Evolutionary conservation across 2,329 filamentous ascomycete species (phyloP).

Genomic region (Claviceps sp.): DNA sequence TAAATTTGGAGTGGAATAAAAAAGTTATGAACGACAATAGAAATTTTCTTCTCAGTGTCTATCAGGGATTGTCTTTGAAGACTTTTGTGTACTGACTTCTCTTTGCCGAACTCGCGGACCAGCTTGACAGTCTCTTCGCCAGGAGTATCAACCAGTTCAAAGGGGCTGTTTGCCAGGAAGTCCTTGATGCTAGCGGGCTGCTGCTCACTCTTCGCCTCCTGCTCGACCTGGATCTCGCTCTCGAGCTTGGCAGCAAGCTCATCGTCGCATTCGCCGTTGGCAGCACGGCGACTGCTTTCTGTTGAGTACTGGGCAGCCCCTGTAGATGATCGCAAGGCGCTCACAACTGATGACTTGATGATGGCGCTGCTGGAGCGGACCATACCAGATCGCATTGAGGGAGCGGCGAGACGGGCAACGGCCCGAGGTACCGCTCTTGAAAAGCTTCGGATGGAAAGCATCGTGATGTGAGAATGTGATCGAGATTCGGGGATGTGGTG

Average conservation of each 20-base stretch:
- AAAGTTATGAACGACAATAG: no score
- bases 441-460: slow-evolving; percentile 57
- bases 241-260: slow-evolving; percentile 80
- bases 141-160: slow-evolving; percentile 66
- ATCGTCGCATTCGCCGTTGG: slow-evolving; percentile 46
- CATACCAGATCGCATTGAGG: slow-evolving; percentile 33
- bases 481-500: slow-evolving; percentile 1
- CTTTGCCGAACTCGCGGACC: slow-evolving; percentile 69
- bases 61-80: no score
- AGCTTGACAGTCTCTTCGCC: slow-evolving; percentile 84
- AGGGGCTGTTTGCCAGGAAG: slow-evolving; percentile 76
- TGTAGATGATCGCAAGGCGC: slow-evolving; percentile 19
- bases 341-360: slow-evolving; percentile 27
- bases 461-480: slow-evolving; percentile 18
- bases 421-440: slow-evolving; percentile 55
- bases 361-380: slow-evolving; percentile 36
- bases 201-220: slow-evolving; percentile 62
- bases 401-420: slow-evolving; percentile 41
- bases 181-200: slow-evolving; percentile 69
- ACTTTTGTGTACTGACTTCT: slow-evolving; percentile 49
- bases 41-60: no score
- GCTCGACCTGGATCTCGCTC: slow-evolving; percentile 73
- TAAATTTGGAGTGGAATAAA: neutral
- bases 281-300: slow-evolving; percentile 25
- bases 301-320: slow-evolving; percentile 36